Evolutionary conservation across 2,329 filamentous ascomycete genomes (phyloP), one percentile per base, ranked within the genome.

Genomic region (Aaosphaeria pasadenensis): DNA sequence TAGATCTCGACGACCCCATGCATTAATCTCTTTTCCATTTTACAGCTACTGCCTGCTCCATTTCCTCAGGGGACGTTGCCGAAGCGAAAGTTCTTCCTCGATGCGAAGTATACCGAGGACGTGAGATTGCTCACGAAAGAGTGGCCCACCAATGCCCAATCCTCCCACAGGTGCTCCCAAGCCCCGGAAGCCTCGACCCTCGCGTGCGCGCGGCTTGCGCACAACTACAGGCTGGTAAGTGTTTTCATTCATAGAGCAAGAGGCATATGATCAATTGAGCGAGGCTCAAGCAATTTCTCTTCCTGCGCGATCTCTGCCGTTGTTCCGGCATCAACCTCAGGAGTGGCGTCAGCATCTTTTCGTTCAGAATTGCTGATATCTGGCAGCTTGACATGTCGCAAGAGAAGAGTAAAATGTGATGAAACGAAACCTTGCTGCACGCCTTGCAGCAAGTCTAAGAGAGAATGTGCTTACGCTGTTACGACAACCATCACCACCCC

Each of bases 321-420:
- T 24, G 17, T n/a, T n/a, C 17, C 17, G 17, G 17, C 17, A 24
- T 24, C 17, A 24, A 24, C 17, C 17, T 24, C 17, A 24, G 17
- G 17, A 24, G 17, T 24, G 17, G 17, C 17, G 17, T 24, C 17
- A 24, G 17, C 17, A 24, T 24, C 17, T 24, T 24, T 24, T 24
- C 17, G 17, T 24, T 24, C 17, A 24, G 33, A 13, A 11, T 42
- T 50, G 52, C 59, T 61, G 47, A 59, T 50, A 9, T 17, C 17
- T 30, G 29, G 46, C 52, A 75, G 71, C 52, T 59, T 74, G 40
- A 74, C 72, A 11, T 77, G 75, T 55, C 71, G 74, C 43, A 69
- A 69, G 49, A 64, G 77, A 47, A 72, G 77, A 50, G 75, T 78
- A 57, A 80, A 79, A 62, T 79, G 77, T 56, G 76, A 77, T 52